phyloP scores from a whole-genome alignment of 768 basidiomycete species.

The Inosperma sp. region DNA sequence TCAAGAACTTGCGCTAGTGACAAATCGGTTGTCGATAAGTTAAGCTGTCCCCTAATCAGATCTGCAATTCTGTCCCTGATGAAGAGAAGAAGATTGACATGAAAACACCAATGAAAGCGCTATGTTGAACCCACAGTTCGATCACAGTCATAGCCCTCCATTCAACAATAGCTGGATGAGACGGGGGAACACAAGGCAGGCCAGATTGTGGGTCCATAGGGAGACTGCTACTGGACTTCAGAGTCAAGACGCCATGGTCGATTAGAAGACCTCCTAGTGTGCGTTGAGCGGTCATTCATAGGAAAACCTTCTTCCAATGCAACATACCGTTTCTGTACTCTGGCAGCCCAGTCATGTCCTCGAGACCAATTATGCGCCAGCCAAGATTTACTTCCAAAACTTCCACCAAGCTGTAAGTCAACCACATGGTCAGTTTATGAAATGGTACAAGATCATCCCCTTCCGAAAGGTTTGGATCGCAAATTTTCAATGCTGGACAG shows the following conservation, averaged over 20 bases:
- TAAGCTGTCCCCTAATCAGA: conserved; percentile 57
- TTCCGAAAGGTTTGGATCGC: conserved; percentile 29
- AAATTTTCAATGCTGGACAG: conserved; percentile 45
- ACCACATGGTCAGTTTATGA: conserved; percentile 95
- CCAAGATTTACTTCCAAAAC: conserved; percentile 70
- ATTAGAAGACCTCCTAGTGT: conserved; percentile 75
- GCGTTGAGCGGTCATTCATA: neutral
- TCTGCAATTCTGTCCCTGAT: conserved; percentile 75
- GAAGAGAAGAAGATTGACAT: neutral
- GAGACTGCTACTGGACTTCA: conserved; percentile 56
- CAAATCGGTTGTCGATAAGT: conserved; percentile 48
- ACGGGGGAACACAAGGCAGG: conserved; percentile 63
- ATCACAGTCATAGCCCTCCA: conserved; percentile 97
- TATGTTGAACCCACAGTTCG: conserved; percentile 60
- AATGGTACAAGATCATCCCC: conserved; percentile 83
- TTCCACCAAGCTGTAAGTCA: conserved; percentile 85
- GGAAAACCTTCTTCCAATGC: neutral
- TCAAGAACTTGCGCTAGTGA: conserved; percentile 87
- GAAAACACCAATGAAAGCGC: conserved; percentile 1
- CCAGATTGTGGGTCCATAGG: conserved; percentile 45
- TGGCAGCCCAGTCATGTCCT: conserved; percentile 87
- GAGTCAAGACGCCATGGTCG: conserved; percentile 73
- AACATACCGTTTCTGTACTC: conserved; percentile 87
- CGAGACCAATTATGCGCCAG: conserved; percentile 79
- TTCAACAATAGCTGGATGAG: conserved; percentile 90